Evolutionary conservation across 805 yeast species (phyloP), one percentile per base, ranked within the genome.

Genomic region (Starmerella powellii): DNA sequence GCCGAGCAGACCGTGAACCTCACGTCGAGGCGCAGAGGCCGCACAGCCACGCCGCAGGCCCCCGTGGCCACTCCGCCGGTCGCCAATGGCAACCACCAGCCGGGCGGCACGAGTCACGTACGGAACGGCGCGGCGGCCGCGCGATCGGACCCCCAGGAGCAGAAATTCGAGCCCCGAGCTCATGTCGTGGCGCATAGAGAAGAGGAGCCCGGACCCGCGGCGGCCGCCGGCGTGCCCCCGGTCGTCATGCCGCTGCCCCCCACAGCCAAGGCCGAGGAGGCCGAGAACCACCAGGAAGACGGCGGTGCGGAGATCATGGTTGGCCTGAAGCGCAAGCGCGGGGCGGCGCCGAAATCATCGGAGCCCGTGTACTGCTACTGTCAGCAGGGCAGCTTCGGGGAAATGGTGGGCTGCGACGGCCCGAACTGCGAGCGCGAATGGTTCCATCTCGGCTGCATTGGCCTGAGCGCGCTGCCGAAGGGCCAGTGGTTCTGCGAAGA

Each of bases 341-440:
- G 48, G 11, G 4, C 38, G 18, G 38, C 41, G 6, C 50, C 50
- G 16, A 44, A 41, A 37, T 21, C 40, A 20, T 29, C 46, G 18
- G 96, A 87, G 56, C 94, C 94, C 1, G 74, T 86, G 2, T 88
- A 88, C 60, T 91, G 98, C 62, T 87, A 88, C 64, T 91, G 98
- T 64, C 84, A 86, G 59, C 95, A 87, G 59, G 94, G 87, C 0
- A 88, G 96, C 4, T 91, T 82, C 58, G 98, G 98, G 16, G 97
- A 91, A 57, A 91, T 91, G 98, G 96, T 91, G 46, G 98, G 94
- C 2, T 91, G 98, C 64, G 98, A 91, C 57, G 96, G 95, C 11
- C 87, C 83, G 28, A 76, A 78, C 45, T 88, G 97, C 65, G 78
- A 78, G 58, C 69, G 85, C 41, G 97, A 87, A 61, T 87, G 97